A percentile compares a stretch with the other conserved stretches of the same genome.
Evolutionary conservation across 2,329 filamentous ascomycete genomes (phyloP).

Genomic region (Aspergillus nomiae): DNA sequence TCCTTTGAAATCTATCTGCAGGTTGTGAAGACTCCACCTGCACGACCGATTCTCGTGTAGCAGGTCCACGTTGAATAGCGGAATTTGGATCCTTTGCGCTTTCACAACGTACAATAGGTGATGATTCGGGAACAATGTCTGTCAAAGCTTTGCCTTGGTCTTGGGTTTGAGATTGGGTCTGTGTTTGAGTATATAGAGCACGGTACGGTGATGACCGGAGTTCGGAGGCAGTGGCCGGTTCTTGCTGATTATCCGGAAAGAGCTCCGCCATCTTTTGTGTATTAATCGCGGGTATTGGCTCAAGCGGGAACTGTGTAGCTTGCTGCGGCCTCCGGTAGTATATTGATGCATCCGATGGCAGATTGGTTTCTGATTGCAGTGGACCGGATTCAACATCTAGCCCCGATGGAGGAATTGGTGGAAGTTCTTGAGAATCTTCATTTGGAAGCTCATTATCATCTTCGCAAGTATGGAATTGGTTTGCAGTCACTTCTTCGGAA

Average conservation of each 20-base stretch:
- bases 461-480: conserved; percentile 6
- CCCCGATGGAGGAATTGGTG: conserved; percentile 24
- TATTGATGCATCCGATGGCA: conserved; percentile 39
- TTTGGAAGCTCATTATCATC: conserved; percentile 15
- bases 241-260: conserved; percentile 33
- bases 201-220: conserved; percentile 11
- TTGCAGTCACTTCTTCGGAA: neutral
- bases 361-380: conserved; percentile 27
- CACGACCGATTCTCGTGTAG: conserved; percentile 31
- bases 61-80: conserved; percentile 20
- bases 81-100: conserved; percentile 11
- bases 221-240: conserved; percentile 6
- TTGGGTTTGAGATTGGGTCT: conserved; percentile 26
- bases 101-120: conserved; percentile 30
- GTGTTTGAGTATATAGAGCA: conserved; percentile 9
- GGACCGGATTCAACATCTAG: conserved; percentile 27
- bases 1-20: conserved; percentile 27
- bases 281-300: conserved; percentile 37
- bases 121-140: conserved; percentile 44
- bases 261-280: conserved; percentile 42
- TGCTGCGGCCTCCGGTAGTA: conserved; percentile 39
- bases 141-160: conserved; percentile 25
- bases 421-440: conserved; percentile 37
- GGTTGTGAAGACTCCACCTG: conserved; percentile 47
- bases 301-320: conserved; percentile 40